Conservation (phyloP, 2,329 filamentous ascomycete genomes). For the Cladophialophora carrionii region DNA sequence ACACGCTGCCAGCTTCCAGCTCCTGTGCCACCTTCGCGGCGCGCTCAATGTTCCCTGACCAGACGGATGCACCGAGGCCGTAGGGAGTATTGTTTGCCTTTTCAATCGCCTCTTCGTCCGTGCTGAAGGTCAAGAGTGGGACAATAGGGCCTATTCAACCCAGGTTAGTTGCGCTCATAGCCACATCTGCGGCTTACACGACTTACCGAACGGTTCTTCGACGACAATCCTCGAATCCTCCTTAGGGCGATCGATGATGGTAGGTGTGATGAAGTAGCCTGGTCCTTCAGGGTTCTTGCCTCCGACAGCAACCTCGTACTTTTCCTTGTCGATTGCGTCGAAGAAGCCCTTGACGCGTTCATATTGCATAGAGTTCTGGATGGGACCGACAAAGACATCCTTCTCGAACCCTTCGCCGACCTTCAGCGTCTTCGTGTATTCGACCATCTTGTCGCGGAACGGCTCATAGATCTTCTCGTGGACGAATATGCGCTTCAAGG, state of each 20-base stretch:
- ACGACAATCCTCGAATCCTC: slow-evolving; percentile 59
- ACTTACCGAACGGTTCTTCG: slow-evolving; percentile 62
- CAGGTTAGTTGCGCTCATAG: slow-evolving; percentile 47
- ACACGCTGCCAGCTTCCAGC: slow-evolving; percentile 34
- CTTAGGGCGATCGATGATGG: slow-evolving; percentile 61
- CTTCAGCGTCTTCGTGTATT: slow-evolving; percentile 54
- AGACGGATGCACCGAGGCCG: slow-evolving; percentile 31
- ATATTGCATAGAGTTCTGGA: slow-evolving; percentile 69
- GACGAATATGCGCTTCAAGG: slow-evolving; percentile 67
- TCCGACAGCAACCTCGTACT: slow-evolving; percentile 57
- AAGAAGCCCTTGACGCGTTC: slow-evolving; percentile 62
- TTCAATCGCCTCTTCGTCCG: slow-evolving; percentile 62
- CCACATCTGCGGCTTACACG: slow-evolving; percentile 57
- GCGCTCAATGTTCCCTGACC: slow-evolving; percentile 34
- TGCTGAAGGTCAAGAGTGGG: slow-evolving; percentile 63
- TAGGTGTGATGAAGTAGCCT: slow-evolving; percentile 63
- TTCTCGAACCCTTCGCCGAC: slow-evolving; percentile 44
- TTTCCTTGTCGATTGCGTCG: slow-evolving; percentile 58
- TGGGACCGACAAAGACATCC: slow-evolving; percentile 60
- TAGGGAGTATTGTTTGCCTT: slow-evolving; percentile 53
- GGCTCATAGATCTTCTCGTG: slow-evolving; percentile 64
- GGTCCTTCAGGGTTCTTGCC: slow-evolving; percentile 45
- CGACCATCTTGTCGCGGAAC: slow-evolving; percentile 65
- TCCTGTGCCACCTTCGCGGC: slow-evolving; percentile 27
- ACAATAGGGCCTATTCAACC: slow-evolving; percentile 60